A percentile compares a stretch with the other conserved stretches of the same genome.
phyloP scores from a whole-genome alignment of 768 basidiomycete genomes.

The Clitopilus hobsonii region DNA sequence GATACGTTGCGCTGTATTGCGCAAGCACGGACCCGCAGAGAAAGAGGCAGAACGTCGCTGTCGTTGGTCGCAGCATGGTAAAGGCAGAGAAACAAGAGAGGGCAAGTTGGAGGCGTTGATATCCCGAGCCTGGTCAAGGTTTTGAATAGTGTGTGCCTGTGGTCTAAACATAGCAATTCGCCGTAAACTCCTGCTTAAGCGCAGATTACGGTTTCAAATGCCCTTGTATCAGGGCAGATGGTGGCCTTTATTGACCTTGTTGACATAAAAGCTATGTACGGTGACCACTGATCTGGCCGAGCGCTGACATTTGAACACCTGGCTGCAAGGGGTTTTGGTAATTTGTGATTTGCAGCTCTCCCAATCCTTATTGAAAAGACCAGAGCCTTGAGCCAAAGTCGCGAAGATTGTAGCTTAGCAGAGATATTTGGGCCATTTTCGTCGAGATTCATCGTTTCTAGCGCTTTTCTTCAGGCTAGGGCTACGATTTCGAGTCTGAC shows the following conservation, averaged over 20 bases:
- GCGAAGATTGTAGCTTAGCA: no score
- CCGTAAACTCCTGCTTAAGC: not conserved
- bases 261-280: no score
- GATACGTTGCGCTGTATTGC: constrained; percentile 41
- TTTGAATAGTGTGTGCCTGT: not conserved
- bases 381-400: no score
- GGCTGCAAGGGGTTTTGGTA: no score
- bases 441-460: no score
- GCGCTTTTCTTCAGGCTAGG: no score
- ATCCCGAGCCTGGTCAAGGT: not conserved
- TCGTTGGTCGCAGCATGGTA: no score
- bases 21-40: constrained; percentile 1
- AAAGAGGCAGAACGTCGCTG: not conserved
- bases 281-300: not conserved
- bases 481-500: no score
- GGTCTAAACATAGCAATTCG: not conserved
- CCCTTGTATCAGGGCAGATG: not conserved
- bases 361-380: no score
- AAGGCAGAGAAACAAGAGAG: not conserved
- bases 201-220: not conserved
- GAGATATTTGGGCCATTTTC: no score
- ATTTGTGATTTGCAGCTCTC: no score
- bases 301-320: not conserved
- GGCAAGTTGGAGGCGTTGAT: not conserved
- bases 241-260: not conserved